Evolutionary conservation across 1,284 basidiomycete genomes (phyloP).

Genomic region (Lentinus polychrous): DNA sequence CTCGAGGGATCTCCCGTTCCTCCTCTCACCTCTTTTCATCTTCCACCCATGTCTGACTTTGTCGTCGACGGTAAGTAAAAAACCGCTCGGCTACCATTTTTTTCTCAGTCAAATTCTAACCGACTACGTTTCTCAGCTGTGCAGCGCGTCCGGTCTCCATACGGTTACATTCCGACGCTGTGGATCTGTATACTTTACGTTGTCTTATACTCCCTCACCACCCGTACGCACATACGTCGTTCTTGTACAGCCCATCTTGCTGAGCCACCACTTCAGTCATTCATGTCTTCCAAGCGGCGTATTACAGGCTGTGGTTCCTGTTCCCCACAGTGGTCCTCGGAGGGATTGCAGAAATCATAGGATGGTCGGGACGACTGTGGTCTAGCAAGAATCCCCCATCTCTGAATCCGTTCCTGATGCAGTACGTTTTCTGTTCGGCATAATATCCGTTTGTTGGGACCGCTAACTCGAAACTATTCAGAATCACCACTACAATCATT

Average conservation of each 20-base stretch:
- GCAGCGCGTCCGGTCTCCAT: constrained; percentile 10
- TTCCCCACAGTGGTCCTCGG: constrained; percentile 30
- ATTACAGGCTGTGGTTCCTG: constrained; percentile 33
- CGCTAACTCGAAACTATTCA: no score
- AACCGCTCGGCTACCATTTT: no score
- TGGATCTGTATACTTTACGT: constrained; percentile 24
- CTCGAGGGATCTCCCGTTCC: no score
- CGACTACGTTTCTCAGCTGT: background rate
- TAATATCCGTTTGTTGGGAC: background rate
- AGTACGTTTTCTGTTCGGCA: constrained; percentile 26
- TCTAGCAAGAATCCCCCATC: constrained; percentile 23
- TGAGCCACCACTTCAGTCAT: constrained; percentile 19
- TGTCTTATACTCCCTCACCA: constrained; percentile 8
- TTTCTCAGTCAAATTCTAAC: no score
- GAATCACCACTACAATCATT: constrained; percentile 38
- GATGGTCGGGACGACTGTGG: constrained; percentile 34
- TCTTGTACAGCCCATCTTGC: background rate
- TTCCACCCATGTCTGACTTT: no score
- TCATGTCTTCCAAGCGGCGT: constrained; percentile 26
- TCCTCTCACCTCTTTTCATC: no score
- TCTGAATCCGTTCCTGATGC: constrained; percentile 34
- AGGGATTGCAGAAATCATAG: constrained; percentile 30
- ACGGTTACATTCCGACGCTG: constrained; percentile 25
- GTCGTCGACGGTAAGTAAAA: no score
- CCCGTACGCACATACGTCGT: background rate